Percentiles rank a stretch among this genome's conserved stretches.
These are phyloP conservation scores for Grosmannia huntii DNA, from an alignment of 2,329 filamentous ascomycete genomes.

Conservation along the genomic window DNA sequence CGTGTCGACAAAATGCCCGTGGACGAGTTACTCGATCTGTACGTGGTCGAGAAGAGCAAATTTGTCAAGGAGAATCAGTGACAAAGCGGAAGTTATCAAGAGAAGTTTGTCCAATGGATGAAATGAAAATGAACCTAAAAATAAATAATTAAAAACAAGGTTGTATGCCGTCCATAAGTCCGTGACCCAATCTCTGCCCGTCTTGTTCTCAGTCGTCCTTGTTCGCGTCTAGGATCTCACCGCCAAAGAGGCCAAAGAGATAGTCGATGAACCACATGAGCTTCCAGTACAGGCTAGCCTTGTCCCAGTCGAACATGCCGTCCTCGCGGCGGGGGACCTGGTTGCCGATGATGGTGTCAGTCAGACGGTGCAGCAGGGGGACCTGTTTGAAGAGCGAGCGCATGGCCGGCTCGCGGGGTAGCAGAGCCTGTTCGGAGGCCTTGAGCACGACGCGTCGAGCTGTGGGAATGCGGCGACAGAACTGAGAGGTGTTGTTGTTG, in stretches of 20 bases:
- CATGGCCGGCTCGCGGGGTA: conserved; percentile 52
- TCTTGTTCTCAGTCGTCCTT: conserved; percentile 48
- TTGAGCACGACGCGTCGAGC: conserved; percentile 53
- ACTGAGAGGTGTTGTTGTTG: conserved; percentile 17
- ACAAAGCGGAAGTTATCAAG: no score
- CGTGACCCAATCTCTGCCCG: no score
- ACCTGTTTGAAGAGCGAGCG: conserved; percentile 53
- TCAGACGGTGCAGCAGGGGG: conserved; percentile 61
- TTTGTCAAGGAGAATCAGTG: conserved; percentile 24
- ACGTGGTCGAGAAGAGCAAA: conserved; percentile 49
- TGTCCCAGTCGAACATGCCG: conserved; percentile 66
- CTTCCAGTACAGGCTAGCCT: conserved; percentile 55
- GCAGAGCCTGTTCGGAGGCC: conserved; percentile 56
- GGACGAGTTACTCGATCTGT: conserved; percentile 89
- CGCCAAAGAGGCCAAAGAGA: conserved; percentile 44
- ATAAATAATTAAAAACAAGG: no score
- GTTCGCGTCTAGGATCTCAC: conserved; percentile 43
- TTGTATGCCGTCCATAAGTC: no score
- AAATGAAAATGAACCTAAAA: no score
- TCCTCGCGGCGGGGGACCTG: conserved; percentile 60
- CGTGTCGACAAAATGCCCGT: conserved; percentile 70
- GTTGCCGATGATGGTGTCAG: conserved; percentile 59
- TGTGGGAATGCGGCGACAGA: conserved; percentile 51
- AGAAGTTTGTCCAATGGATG: not conserved
- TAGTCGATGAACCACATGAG: conserved; percentile 50